Percentiles rank a stretch among this genome's conserved stretches.
These are phyloP conservation scores for Alliaria petiolata DNA, from an alignment of 345 rosid species.

Conservation along the genomic window DNA sequence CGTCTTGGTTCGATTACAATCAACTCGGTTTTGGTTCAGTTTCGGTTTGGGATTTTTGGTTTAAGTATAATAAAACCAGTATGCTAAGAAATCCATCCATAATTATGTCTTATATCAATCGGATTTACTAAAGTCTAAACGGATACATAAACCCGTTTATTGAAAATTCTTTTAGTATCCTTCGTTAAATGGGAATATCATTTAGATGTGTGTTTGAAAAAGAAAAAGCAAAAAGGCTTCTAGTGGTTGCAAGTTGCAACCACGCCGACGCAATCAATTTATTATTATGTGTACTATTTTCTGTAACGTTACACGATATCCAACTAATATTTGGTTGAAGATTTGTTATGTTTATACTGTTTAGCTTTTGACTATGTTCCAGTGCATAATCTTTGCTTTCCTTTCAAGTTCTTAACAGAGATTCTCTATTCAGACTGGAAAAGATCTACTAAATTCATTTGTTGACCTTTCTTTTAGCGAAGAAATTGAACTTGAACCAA, in stretches of 20 bases:
- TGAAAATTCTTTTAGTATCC: no score
- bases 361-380: conserved; percentile 19
- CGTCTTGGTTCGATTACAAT: not conserved
- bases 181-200: not conserved
- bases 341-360: conserved; percentile 17
- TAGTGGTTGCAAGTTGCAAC: conserved; percentile 29
- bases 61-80: not conserved
- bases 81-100: no score
- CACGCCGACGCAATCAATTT: conserved; percentile 26
- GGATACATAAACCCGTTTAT: no score
- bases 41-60: no score
- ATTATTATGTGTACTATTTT: conserved; percentile 11
- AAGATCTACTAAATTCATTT: no score
- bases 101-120: no score
- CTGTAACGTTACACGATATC: conserved; percentile 18
- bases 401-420: conserved; percentile 5
- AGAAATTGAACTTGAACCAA: no score
- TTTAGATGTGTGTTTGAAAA: conserved; percentile 12
- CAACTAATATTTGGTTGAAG: conserved; percentile 19
- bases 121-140: no score
- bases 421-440: no score
- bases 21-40: not conserved
- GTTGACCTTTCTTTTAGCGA: no score
- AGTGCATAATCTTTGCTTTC: conserved; percentile 15
- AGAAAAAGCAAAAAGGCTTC: not conserved